These are phyloP conservation scores for Lipomyces spencermartinsiae DNA, from an alignment of 805 yeast species.

Conservation along the genomic window DNA sequence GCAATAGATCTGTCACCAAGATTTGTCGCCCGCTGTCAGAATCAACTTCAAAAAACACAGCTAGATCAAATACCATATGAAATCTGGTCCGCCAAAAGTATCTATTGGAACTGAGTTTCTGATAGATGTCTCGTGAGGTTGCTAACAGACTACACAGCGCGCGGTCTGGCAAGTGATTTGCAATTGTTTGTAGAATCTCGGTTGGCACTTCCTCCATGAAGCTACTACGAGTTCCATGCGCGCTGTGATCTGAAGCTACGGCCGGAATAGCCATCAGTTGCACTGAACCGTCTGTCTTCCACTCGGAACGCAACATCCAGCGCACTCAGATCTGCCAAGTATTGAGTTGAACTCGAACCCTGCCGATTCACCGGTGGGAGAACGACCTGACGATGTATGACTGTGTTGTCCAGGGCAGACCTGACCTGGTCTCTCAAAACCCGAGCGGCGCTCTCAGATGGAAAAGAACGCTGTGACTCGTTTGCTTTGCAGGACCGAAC, in stretches of 20 bases:
- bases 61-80: slow-evolving; percentile 24
- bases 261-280: neutral
- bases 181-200: slow-evolving; percentile 32
- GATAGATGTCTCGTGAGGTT: slow-evolving; percentile 15
- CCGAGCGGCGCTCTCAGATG: no score
- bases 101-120: slow-evolving; percentile 14
- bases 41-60: slow-evolving; percentile 14
- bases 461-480: no score
- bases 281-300: neutral
- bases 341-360: no score
- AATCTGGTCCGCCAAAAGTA: slow-evolving; percentile 32
- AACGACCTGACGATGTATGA: no score
- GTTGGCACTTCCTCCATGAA: slow-evolving; percentile 23
- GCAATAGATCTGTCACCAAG: neutral
- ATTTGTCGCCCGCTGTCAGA: neutral
- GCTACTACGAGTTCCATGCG: neutral
- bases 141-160: slow-evolving; percentile 15
- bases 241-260: neutral
- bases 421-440: no score
- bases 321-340: no score
- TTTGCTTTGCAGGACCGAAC: no score
- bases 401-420: no score
- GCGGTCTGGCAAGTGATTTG: slow-evolving; percentile 24
- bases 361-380: no score
- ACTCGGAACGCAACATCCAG: neutral